Evolutionary conservation across 148 eudicot genomes (phyloP).

Genomic region (Rhododendron henanense): DNA sequence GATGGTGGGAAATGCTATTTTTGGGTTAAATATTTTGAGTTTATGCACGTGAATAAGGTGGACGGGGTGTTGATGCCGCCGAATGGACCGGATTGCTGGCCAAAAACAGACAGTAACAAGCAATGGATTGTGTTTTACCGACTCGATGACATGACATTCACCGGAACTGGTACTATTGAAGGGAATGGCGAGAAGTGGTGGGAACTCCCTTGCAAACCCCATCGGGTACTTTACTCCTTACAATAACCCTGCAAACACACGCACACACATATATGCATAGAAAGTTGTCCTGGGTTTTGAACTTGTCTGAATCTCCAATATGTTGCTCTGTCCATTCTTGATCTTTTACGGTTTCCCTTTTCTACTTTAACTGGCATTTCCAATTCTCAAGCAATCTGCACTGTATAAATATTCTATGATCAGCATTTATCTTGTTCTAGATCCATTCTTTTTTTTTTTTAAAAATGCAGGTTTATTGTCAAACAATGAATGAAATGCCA

Average conservation of each 20-base stretch:
- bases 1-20: neutral
- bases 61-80: constrained; percentile 86
- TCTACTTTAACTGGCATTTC: too few relatives aligned
- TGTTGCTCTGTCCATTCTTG: too few relatives aligned
- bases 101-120: constrained; percentile 65
- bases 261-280: too few relatives aligned
- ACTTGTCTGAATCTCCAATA: too few relatives aligned
- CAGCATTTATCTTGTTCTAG: neutral
- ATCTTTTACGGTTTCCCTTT: too few relatives aligned
- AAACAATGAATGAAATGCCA: neutral
- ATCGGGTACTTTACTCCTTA: constrained; percentile 44
- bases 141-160: constrained; percentile 61
- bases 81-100: constrained; percentile 93
- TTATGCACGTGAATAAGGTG: constrained; percentile 31
- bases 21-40: neutral
- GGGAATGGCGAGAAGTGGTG: constrained; percentile 94
- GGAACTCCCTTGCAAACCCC: constrained; percentile 99
- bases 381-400: too few relatives aligned
- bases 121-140: constrained; percentile 90
- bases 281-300: too few relatives aligned
- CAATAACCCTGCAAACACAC: neutral
- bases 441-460: too few relatives aligned
- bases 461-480: too few relatives aligned
- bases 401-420: too few relatives aligned
- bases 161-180: constrained; percentile 78